A percentile compares a stretch with the other conserved stretches of the same genome.
Evolutionary conservation across 73 alveolate species (phyloP).

Genomic region (Effrenium voratum): DNA sequence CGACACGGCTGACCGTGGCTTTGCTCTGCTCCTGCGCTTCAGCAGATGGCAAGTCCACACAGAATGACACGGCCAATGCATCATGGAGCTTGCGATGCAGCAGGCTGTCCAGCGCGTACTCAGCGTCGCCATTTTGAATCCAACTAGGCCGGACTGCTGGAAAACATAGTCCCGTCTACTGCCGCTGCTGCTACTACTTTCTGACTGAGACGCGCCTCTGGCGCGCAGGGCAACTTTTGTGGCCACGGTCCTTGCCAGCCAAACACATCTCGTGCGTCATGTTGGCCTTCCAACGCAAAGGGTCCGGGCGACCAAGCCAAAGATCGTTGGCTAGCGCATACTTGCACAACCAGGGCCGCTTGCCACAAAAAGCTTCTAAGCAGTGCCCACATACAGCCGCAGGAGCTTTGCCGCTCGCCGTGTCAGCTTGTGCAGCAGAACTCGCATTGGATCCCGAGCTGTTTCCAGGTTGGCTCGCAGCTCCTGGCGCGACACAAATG

Average conservation of each 20-base stretch:
- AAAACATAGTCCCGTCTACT: not conserved
- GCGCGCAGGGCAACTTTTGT: slow-evolving; percentile 4
- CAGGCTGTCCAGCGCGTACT: not conserved
- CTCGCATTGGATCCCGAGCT: not conserved
- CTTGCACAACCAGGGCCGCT: slow-evolving; percentile 8
- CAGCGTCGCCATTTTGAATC: slow-evolving; percentile 35
- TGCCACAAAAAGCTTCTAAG: not conserved
- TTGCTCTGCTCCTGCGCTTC: not conserved
- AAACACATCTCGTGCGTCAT: not conserved
- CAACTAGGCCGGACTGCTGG: not conserved
- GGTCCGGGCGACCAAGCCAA: slow-evolving; percentile 52
- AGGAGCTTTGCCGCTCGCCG: not conserved
- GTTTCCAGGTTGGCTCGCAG: not conserved
- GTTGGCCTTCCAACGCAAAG: slow-evolving; percentile 8
- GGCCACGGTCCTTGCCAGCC: slow-evolving; percentile 42
- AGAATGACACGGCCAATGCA: slow-evolving; percentile 35
- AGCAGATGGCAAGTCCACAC: not conserved
- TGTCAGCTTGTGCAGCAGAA: not conserved
- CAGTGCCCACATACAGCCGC: not conserved
- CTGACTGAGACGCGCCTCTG: not conserved
- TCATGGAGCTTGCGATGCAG: too few species aligned
- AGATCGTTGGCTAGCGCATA: slow-evolving; percentile 44
- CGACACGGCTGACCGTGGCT: not conserved
- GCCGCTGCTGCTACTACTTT: not conserved
- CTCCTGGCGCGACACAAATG: too few species aligned